A percentile compares a stretch with the other conserved stretches of the same genome.
Conservation (phyloP, 345 rosid genomes). For the Gossypium anomalum region DNA sequence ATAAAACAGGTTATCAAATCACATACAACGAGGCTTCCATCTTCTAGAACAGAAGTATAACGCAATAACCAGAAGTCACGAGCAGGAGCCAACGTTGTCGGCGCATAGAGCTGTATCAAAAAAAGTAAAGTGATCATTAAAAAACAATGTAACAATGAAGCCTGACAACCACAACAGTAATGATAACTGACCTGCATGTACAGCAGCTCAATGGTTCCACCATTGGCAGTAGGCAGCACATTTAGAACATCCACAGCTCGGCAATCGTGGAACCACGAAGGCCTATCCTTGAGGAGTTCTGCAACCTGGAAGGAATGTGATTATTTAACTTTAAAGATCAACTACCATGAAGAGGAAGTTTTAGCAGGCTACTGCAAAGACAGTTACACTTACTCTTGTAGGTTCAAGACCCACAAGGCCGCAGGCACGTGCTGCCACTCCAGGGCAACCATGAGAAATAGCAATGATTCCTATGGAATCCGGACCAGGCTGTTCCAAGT, state of each 20-base stretch:
- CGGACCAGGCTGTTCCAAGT: constrained; percentile 96
- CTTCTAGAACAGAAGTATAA: constrained; percentile 92
- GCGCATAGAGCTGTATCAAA: constrained; percentile 79
- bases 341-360: neutral
- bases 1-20: constrained; percentile 6
- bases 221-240: constrained; percentile 96
- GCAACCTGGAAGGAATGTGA: constrained; percentile 55
- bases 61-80: constrained; percentile 99
- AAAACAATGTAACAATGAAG: neutral
- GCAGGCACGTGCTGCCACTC: constrained; percentile 99
- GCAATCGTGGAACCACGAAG: constrained; percentile 97
- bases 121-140: neutral
- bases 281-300: constrained; percentile 99
- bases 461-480: constrained; percentile 99
- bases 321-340: neutral
- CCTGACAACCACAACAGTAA: neutral
- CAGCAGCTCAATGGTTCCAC: constrained; percentile 97
- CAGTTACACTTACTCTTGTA: constrained; percentile 71
- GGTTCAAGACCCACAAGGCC: constrained; percentile 99
- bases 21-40: constrained; percentile 97
- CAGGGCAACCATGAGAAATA: constrained; percentile 99
- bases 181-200: constrained; percentile 76
- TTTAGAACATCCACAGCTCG: constrained; percentile 97
- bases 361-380: neutral
- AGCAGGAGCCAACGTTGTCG: constrained; percentile 96